Percentiles rank a stretch among this genome's conserved stretches.
These are phyloP conservation scores for Leptoxyphium fumago DNA, from an alignment of 2,329 filamentous ascomycete species.

Conservation along the genomic window DNA sequence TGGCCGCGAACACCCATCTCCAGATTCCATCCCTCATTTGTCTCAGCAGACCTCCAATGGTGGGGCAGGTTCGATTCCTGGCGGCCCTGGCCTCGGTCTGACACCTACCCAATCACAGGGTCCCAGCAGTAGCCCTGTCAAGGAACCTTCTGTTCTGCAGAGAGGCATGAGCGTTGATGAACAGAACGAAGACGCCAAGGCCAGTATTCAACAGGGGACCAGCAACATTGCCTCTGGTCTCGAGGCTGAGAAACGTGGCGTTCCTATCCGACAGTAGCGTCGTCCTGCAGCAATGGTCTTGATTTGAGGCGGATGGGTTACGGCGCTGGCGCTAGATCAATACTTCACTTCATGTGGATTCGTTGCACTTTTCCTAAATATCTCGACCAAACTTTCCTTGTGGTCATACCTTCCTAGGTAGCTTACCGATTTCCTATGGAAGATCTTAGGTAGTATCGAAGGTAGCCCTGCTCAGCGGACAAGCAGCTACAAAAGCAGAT, in stretches of 20 bases:
- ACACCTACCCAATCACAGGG: conserved; percentile 30
- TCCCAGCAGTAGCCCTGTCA: conserved; percentile 51
- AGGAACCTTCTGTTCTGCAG: conserved; percentile 79
- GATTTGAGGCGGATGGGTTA: not conserved
- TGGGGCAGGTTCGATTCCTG: conserved; percentile 10
- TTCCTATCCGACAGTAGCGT: not conserved
- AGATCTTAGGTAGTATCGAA: no score
- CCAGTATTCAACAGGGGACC: not conserved
- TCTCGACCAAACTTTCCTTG: no score
- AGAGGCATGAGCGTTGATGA: conserved; percentile 62
- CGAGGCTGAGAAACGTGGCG: not conserved
- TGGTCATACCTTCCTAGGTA: no score
- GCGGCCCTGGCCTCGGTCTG: conserved; percentile 11
- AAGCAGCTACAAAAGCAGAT: no score
- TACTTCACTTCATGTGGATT: no score
- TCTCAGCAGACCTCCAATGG: conserved; percentile 14
- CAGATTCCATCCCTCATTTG: conserved; percentile 25
- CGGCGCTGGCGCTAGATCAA: not conserved
- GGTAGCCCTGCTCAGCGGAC: no score
- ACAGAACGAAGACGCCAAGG: conserved; percentile 16
- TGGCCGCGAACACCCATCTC: conserved; percentile 76
- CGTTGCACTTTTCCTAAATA: no score
- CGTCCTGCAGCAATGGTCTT: not conserved
- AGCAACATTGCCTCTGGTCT: not conserved
- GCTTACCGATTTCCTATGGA: no score